A percentile compares a stretch with the other conserved stretches of the same genome.
These are phyloP conservation scores for Earliella scabrosa DNA, from an alignment of 1,284 basidiomycete genomes.

Conservation along the genomic window DNA sequence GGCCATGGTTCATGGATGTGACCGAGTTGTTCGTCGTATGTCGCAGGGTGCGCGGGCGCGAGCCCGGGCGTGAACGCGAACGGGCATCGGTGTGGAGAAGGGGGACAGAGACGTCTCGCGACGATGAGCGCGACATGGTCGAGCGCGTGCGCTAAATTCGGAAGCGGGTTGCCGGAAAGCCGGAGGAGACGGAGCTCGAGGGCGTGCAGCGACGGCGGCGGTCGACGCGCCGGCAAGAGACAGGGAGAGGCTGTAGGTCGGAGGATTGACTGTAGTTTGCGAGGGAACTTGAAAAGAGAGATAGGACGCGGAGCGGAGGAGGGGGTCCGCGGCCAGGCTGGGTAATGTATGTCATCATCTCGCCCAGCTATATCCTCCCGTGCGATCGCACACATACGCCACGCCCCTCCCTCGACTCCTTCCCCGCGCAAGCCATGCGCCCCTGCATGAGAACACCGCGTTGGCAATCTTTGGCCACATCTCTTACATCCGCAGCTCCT, in stretches of 20 bases:
- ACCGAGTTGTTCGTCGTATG: constrained; percentile 27
- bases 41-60: constrained; percentile 30
- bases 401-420: background rate
- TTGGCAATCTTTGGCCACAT: too few relatives aligned
- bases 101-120: constrained; percentile 15
- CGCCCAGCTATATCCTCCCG: background rate
- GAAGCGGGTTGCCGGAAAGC: background rate
- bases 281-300: background rate
- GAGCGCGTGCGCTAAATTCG: background rate
- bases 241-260: background rate
- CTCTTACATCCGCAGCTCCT: too few relatives aligned
- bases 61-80: constrained; percentile 21
- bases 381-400: background rate
- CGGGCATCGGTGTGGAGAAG: constrained; percentile 7
- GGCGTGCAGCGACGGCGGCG: background rate
- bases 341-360: constrained; percentile 8
- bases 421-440: background rate
- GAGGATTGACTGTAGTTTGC: background rate
- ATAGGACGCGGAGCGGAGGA: constrained; percentile 1
- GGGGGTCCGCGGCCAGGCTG: background rate
- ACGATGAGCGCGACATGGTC: constrained; percentile 22
- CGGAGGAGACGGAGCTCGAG: background rate
- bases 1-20: constrained; percentile 34
- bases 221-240: background rate
- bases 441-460: too few relatives aligned